Conservation (phyloP, 2,329 filamentous ascomycete species). For the Colletotrichum gigasporum region DNA sequence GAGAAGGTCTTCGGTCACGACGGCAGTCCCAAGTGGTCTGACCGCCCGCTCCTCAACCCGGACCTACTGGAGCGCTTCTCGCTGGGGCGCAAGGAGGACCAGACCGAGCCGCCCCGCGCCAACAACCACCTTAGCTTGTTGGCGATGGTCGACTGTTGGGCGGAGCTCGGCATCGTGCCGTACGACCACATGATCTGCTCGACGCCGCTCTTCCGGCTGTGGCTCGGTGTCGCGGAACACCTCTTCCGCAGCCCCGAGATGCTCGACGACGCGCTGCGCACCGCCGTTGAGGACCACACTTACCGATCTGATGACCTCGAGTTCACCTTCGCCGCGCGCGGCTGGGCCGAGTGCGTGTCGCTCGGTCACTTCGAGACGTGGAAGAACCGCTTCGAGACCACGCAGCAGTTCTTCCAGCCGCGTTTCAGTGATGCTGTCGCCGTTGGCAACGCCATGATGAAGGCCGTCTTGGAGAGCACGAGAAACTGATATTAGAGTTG, state of each 20-base stretch:
- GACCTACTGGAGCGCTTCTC: slow-evolving; percentile 90
- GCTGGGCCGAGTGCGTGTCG: slow-evolving; percentile 93
- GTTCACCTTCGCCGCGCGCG: slow-evolving; percentile 95
- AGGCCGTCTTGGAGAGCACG: slow-evolving; percentile 88
- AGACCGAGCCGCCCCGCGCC: slow-evolving; percentile 64
- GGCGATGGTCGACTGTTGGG: slow-evolving; percentile 99
- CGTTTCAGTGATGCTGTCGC: slow-evolving; percentile 87
- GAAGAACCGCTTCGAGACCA: slow-evolving; percentile 88
- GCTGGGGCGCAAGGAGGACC: slow-evolving; percentile 72
- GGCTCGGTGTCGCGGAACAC: slow-evolving; percentile 97
- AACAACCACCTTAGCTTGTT: slow-evolving; percentile 96
- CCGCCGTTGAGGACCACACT: slow-evolving; percentile 87
- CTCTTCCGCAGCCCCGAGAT: slow-evolving; percentile 85
- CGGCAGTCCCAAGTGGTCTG: slow-evolving; percentile 68
- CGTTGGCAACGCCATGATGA: slow-evolving; percentile 97
- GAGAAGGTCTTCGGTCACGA: slow-evolving; percentile 76
- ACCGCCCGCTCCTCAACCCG: slow-evolving; percentile 79
- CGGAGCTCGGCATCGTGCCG: slow-evolving; percentile 88
- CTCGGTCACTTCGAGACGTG: slow-evolving; percentile 95
- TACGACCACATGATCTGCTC: slow-evolving; percentile 99
- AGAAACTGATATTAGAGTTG: too few species aligned
- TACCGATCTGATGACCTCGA: slow-evolving; percentile 97
- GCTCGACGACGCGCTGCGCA: slow-evolving; percentile 85
- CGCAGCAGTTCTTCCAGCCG: slow-evolving; percentile 91
- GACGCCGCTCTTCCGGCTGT: slow-evolving; percentile 94